phyloP scores from a whole-genome alignment of 306 rosid species.

The Prunus armeniaca region DNA sequence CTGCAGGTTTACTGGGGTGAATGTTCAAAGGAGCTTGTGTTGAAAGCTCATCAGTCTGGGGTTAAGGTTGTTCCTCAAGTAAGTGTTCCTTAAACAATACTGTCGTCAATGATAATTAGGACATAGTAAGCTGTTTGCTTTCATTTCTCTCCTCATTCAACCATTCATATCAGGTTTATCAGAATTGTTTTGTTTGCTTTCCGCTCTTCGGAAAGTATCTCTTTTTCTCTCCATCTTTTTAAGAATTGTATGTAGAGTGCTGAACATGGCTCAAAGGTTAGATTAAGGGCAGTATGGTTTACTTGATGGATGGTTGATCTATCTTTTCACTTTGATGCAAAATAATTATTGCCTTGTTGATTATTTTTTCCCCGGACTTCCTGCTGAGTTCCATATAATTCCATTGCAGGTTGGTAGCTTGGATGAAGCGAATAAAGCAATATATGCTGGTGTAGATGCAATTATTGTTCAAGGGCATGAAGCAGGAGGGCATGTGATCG shows the following conservation, averaged over 20 bases:
- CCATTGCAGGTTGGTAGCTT: constrained; percentile 57
- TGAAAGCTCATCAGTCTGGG: constrained; percentile 67
- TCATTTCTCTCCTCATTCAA: neutral
- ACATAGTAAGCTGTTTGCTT: too few species aligned
- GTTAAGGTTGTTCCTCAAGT: constrained; percentile 83
- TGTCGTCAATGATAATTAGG: neutral
- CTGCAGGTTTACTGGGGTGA: constrained; percentile 85
- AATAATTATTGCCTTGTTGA: neutral
- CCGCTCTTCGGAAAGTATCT: too few species aligned
- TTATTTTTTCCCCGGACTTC: neutral
- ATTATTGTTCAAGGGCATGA: constrained; percentile 84
- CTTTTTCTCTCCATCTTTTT: too few species aligned
- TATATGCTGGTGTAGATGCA: constrained; percentile 70
- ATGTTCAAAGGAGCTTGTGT: constrained; percentile 57
- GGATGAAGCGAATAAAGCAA: constrained; percentile 53
- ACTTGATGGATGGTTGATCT: too few species aligned
- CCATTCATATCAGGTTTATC: neutral
- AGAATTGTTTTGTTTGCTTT: neutral
- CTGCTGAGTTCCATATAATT: constrained; percentile 16
- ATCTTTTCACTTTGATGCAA: too few species aligned
- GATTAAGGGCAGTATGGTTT: too few species aligned
- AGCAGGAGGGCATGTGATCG: constrained; percentile 93
- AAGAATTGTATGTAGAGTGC: too few species aligned
- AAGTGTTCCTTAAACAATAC: constrained; percentile 16
- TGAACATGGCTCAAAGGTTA: too few species aligned